These are phyloP conservation scores for Phytophthora podocarpi DNA, from an alignment of 352 stramenopile genomes.

Conservation along the genomic window DNA sequence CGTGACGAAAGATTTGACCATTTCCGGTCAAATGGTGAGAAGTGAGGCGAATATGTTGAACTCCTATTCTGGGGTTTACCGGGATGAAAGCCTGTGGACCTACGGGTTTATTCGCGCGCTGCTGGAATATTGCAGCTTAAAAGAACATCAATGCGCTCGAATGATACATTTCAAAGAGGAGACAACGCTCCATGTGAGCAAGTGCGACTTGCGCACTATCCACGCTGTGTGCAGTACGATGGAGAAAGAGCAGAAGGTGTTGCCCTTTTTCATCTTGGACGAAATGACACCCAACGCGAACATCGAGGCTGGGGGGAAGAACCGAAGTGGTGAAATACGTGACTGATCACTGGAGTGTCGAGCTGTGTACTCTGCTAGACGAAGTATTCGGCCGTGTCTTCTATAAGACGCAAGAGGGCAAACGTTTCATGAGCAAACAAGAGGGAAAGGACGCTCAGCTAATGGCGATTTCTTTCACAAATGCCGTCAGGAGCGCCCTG, in stretches of 20 bases:
- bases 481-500: neutral
- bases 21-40: neutral
- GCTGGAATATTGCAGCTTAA: neutral
- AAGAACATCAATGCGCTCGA: neutral
- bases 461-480: constrained; percentile 14
- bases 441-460: neutral
- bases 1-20: too few species aligned
- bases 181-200: neutral
- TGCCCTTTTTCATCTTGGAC: constrained; percentile 23
- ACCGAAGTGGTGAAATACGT: neutral
- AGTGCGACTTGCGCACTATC: neutral
- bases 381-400: neutral
- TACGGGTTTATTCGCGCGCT: constrained; percentile 13
- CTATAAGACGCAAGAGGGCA: neutral
- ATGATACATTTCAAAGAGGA: constrained; percentile 8
- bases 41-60: neutral
- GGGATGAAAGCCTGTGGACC: neutral
- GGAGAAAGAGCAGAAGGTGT: neutral
- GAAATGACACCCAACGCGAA: neutral
- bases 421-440: neutral
- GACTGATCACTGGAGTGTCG: neutral
- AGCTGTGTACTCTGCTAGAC: constrained; percentile 2
- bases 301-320: neutral
- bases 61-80: neutral
- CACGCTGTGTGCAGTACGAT: neutral